Conservation (phyloP, 2,329 filamentous ascomycete species). For the Ophiostoma piceae region DNA sequence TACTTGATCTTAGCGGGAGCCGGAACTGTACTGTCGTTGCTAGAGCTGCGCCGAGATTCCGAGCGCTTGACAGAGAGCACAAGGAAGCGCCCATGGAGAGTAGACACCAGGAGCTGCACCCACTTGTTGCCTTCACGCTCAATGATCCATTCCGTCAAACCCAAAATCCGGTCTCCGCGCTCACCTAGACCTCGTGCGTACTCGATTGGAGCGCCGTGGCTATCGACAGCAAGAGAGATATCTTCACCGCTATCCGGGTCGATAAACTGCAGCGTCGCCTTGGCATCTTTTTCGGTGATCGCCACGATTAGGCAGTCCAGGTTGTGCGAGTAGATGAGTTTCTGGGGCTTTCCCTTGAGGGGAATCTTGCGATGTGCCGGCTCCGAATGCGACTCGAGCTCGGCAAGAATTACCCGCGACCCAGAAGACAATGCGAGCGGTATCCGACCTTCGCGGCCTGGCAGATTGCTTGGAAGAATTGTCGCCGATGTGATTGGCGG, state of each 20-base stretch:
- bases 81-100: slow-evolving; percentile 49
- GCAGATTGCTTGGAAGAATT: slow-evolving; percentile 40
- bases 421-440: slow-evolving; percentile 48
- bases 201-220: slow-evolving; percentile 38
- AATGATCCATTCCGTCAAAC: slow-evolving; percentile 60
- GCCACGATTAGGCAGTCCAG: slow-evolving; percentile 53
- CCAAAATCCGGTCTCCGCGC: slow-evolving; percentile 53
- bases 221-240: slow-evolving; percentile 45
- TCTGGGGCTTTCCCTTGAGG: slow-evolving; percentile 45
- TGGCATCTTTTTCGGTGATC: slow-evolving; percentile 38
- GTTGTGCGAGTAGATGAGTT: slow-evolving; percentile 50
- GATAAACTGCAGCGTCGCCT: slow-evolving; percentile 51
- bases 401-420: slow-evolving; percentile 48
- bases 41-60: slow-evolving; percentile 29
- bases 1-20: slow-evolving; percentile 41
- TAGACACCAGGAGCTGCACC: slow-evolving; percentile 58
- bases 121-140: slow-evolving; percentile 53
- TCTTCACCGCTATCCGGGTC: slow-evolving; percentile 51
- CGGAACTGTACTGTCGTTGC: neutral
- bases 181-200: slow-evolving; percentile 55
- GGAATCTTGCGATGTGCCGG: slow-evolving; percentile 48
- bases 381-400: slow-evolving; percentile 43
- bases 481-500: slow-evolving; percentile 47
- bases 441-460: slow-evolving; percentile 37
- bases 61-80: slow-evolving; percentile 47